phyloP scores from a whole-genome alignment of 176 grass and related monocot genomes.

The Calamus simplicifolius region DNA sequence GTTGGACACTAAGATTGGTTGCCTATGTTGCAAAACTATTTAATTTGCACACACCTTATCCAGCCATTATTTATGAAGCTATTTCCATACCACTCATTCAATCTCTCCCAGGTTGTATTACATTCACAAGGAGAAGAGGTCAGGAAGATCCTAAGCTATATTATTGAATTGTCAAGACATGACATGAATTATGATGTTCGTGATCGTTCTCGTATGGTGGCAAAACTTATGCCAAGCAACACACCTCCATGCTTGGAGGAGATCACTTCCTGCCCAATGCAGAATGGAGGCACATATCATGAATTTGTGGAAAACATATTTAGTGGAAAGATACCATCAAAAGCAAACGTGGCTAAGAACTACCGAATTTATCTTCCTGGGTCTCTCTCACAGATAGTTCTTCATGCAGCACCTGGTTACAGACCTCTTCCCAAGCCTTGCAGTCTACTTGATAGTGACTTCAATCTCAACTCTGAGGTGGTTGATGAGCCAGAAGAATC shows the following conservation, averaged over 20 bases:
- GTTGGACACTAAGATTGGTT: no score
- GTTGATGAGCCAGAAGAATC: conserved; percentile 19
- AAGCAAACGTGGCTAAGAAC: conserved; percentile 24
- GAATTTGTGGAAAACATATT: conserved; percentile 57
- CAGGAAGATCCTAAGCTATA: conserved; percentile 60
- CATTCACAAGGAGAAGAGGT: conserved; percentile 47
- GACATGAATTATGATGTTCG: conserved; percentile 87
- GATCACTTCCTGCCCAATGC: conserved; percentile 8
- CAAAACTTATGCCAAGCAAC: conserved; percentile 37
- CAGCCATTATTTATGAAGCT: no score
- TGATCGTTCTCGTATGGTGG: conserved; percentile 66
- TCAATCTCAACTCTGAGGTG: conserved; percentile 6
- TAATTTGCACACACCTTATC: no score
- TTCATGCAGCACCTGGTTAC: conserved; percentile 91
- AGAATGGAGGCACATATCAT: conserved; percentile 35
- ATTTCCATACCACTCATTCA: conserved; percentile 1
- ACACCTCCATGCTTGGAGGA: conserved; percentile 8
- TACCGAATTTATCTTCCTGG: conserved; percentile 88
- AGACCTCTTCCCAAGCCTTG: conserved; percentile 68
- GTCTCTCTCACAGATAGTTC: conserved; percentile 83
- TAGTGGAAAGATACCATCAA: conserved; percentile 24
- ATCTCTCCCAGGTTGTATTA: conserved; percentile 66
- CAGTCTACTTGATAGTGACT: conserved; percentile 27
- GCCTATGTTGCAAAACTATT: no score
- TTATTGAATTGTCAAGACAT: conserved; percentile 61